Conservation (phyloP, 2,329 filamentous ascomycete species). For the Aspergillus novofumigatus region DNA sequence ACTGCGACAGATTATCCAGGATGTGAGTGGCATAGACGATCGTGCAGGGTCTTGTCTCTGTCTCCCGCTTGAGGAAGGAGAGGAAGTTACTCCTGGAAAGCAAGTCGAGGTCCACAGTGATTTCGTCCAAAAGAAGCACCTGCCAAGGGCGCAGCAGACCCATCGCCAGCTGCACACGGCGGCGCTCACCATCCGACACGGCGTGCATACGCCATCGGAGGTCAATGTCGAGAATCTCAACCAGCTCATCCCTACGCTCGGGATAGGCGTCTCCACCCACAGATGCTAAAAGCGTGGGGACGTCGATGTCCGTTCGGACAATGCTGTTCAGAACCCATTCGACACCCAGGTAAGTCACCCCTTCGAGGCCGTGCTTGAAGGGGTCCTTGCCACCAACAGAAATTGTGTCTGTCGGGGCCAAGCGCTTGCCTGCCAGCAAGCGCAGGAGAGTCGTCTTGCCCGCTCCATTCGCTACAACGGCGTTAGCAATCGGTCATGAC, state of each 20-base stretch:
- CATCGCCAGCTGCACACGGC: slow-evolving; percentile 94
- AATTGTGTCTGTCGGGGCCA: slow-evolving; percentile 73
- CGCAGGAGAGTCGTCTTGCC: slow-evolving; percentile 96
- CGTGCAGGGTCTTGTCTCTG: slow-evolving; percentile 74
- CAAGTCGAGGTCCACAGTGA: slow-evolving; percentile 93
- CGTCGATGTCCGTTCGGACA: slow-evolving; percentile 90
- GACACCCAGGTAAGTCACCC: slow-evolving; percentile 92
- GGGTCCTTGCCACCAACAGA: slow-evolving; percentile 79
- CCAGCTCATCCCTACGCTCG: slow-evolving; percentile 77
- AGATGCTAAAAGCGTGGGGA: slow-evolving; percentile 74
- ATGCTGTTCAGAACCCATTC: slow-evolving; percentile 99
- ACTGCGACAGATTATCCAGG: slow-evolving; percentile 86
- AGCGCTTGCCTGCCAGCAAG: slow-evolving; percentile 89
- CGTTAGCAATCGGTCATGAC: slow-evolving; percentile 10
- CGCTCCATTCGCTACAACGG: slow-evolving; percentile 71
- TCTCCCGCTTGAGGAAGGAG: slow-evolving; percentile 80
- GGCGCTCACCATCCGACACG: slow-evolving; percentile 85
- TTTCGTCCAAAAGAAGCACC: slow-evolving; percentile 87
- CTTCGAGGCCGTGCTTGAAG: slow-evolving; percentile 84
- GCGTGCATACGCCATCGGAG: slow-evolving; percentile 91
- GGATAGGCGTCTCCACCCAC: slow-evolving; percentile 84
- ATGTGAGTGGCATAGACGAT: slow-evolving; percentile 98
- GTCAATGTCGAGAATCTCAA: slow-evolving; percentile 87
- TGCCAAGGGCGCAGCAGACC: slow-evolving; percentile 87
- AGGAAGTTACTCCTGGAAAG: slow-evolving; percentile 81